Evolutionary conservation across 208 protist species (phyloP), one percentile per base, ranked within the genome.

Genomic region (Trypanosoma grayi): DNA sequence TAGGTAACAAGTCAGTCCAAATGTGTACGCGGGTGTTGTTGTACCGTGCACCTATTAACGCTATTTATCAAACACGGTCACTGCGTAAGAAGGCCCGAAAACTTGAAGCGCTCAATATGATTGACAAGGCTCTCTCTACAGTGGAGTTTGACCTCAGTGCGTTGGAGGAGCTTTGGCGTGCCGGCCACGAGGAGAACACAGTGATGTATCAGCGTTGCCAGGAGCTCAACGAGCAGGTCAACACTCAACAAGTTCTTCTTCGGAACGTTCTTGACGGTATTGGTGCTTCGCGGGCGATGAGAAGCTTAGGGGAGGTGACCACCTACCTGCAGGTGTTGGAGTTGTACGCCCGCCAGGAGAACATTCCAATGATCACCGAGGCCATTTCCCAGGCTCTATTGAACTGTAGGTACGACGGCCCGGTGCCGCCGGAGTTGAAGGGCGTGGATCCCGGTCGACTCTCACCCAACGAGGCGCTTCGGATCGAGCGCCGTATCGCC

Each of bases 91-190:
- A 78, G 33, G 48, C 59, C 18, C 66, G 74, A 47, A 85, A 79
- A 56, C 50, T 90, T 28, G 76, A 71, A 13, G 55, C 45, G 5
- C 40, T 85, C 10, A 50, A 72, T 18, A 56, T 68, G 30, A 41
- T 74, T 28, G 81, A 93, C 50, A 75, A 69, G 54, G 79, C 63
- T 2, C 66, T 96, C 11, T 79, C 80, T 25, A 83, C 86, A 0
- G 86, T 96, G 0, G 86, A 92, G 70, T 92, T 91, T 66, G 81
- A 92, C 55, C 62, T 96, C 31, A 79, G 57, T 31, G 74, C 77
- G 44, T 68, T 94, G 28, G 87, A 82, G 31, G 77, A 92, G 37
- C 71, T 93, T 34, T 96, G 90, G 87, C 60, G 79, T 43, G 73
- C 70, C 9, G 84, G 83, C 18, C 75, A 87, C 40, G 81, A 82